Evolutionary conservation across 164 flowering plant genomes (phyloP), one percentile per base, ranked within the genome.

Genomic region (Protea cynaroides): DNA sequence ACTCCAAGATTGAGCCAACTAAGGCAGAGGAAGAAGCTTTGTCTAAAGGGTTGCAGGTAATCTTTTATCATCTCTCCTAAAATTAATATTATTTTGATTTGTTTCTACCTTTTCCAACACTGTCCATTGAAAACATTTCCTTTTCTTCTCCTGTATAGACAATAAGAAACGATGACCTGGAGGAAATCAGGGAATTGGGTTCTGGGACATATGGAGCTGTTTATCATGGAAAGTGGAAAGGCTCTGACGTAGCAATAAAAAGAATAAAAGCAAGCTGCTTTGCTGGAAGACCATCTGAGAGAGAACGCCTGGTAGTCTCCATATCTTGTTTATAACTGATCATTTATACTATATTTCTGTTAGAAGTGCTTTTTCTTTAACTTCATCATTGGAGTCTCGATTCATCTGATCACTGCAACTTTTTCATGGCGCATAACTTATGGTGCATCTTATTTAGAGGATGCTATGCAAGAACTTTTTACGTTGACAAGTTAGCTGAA

Each of bases 251-350:
- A 11, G 99, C 99, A 25, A 73, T 95, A 66, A 95, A 95, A 75
- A 88, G 97, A 74, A 95, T 95, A 60, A 95, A 95, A 80, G 89
- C 99, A 10, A 89, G 97, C 74, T 95, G 99, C 83, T 95, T 95
- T 83, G 84, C 94, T 63, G 99, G 97, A 68, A 87, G 77, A 68
- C 99, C 97, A 54, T 86, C 97, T 61, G 99, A 95, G 75, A 82
- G 99, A 72, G 96, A 83, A 62, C 97, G 99, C 18, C 71, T 95
- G 97, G 99, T 95, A 85, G 29, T 44, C 36, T 58, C 54, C 56
- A 2, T 70, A 8, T 59, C 52, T 59, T 69, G 61, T 36, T 46
- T 22, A 55, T 49, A 55, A 53, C 25, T 52, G 34, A 29, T 59
- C 66, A 59, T 36, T 46, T 22, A 55, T 49, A 55, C 44, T 22